Evolutionary conservation across 2,329 filamentous ascomycete species (phyloP).

Genomic region (Ophioceras dolichostomum): DNA sequence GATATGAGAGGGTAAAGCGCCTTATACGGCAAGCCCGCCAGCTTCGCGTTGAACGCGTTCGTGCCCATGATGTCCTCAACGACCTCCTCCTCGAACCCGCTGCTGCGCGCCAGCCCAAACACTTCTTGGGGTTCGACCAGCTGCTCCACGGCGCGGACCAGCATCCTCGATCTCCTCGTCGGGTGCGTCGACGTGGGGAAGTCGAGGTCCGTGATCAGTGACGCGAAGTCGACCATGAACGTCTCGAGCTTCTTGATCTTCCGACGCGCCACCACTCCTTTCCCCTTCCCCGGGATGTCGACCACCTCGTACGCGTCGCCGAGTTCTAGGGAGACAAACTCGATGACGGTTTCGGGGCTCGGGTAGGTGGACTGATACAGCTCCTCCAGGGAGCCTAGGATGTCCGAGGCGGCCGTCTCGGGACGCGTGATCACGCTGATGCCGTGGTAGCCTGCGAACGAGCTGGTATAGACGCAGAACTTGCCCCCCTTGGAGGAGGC

Average conservation of each 20-base stretch:
- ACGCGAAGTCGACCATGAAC: constrained; percentile 18
- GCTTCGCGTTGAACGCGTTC: constrained; percentile 15
- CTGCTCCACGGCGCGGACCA: constrained; percentile 15
- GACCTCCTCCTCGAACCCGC: constrained; percentile 10
- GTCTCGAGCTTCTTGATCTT: constrained; percentile 13
- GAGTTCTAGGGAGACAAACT: not conserved
- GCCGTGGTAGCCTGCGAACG: constrained; percentile 10
- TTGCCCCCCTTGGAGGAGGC: no score
- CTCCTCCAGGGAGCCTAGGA: constrained; percentile 12
- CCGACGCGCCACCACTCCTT: constrained; percentile 15
- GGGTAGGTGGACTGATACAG: constrained; percentile 7
- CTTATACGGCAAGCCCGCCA: constrained; percentile 6
- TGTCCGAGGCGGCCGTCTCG: constrained; percentile 11
- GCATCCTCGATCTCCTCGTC: constrained; percentile 11
- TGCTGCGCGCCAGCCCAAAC: constrained; percentile 12
- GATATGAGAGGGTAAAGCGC: constrained; percentile 4
- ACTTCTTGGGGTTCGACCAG: constrained; percentile 13
- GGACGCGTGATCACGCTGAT: constrained; percentile 18
- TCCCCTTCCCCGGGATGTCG: constrained; percentile 16
- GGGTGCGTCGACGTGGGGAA: constrained; percentile 13
- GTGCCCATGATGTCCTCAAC: constrained; percentile 17
- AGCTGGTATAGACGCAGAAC: constrained; percentile 11
- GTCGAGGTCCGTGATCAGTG: constrained; percentile 13
- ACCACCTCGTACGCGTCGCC: constrained; percentile 10
- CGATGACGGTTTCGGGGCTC: constrained; percentile 4